Evolutionary conservation across 495 filamentous ascomycete species (phyloP).

Genomic region (Alectoria sarmentosa): DNA sequence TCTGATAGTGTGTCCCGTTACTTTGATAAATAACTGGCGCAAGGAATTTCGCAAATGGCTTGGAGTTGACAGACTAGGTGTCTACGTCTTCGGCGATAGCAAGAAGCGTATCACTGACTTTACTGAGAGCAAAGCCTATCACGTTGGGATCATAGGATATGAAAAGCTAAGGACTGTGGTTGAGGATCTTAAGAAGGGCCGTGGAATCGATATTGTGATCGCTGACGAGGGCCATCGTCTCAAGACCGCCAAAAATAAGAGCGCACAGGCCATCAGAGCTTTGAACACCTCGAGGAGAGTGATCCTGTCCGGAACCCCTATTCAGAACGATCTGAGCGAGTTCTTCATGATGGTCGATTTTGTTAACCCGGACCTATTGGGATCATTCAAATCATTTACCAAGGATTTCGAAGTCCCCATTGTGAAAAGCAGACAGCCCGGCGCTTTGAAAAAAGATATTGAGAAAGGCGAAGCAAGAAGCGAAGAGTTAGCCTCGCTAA

Average conservation of each 20-base stretch:
- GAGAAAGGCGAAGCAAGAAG: slow-evolving; percentile 66
- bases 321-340: slow-evolving; percentile 75
- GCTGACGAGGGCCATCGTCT: slow-evolving; percentile 77
- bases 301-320: slow-evolving; percentile 70
- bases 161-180: slow-evolving; percentile 67
- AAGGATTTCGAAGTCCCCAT: slow-evolving; percentile 70
- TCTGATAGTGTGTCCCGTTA: slow-evolving; percentile 74
- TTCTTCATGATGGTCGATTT: slow-evolving; percentile 77
- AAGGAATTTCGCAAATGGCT: slow-evolving; percentile 79
- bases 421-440: slow-evolving; percentile 64
- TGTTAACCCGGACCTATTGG: slow-evolving; percentile 69
- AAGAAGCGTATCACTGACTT: slow-evolving; percentile 64
- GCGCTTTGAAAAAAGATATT: slow-evolving; percentile 55
- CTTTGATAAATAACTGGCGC: slow-evolving; percentile 72
- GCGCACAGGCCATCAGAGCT: slow-evolving; percentile 64
- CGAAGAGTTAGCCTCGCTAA: slow-evolving; percentile 61
- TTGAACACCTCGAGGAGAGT: slow-evolving; percentile 61
- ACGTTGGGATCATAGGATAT: slow-evolving; percentile 77
- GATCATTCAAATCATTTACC: slow-evolving; percentile 61
- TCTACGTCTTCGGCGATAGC: slow-evolving; percentile 64
- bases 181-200: slow-evolving; percentile 56
- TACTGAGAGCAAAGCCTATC: slow-evolving; percentile 67
- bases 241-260: slow-evolving; percentile 78
- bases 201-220: slow-evolving; percentile 68
- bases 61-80: slow-evolving; percentile 67